Conservation (phyloP, 495 filamentous ascomycete species). For the Acidiella bohemica region DNA sequence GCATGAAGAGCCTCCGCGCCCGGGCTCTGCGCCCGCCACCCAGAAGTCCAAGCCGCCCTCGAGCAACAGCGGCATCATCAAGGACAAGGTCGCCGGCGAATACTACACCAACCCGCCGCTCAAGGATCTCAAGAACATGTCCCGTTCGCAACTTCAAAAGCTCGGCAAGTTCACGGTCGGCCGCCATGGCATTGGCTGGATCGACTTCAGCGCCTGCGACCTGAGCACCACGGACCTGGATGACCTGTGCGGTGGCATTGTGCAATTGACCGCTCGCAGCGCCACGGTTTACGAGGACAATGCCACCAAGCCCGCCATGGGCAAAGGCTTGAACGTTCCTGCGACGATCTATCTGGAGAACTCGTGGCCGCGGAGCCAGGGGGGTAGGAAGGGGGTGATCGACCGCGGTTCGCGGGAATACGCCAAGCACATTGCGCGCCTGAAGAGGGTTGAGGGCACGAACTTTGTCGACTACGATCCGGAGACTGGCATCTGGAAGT, state of each 20-base stretch:
- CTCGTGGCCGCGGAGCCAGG: constrained; percentile 69
- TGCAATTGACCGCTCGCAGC: constrained; percentile 56
- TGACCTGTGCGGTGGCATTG: constrained; percentile 55
- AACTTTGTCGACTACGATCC: constrained; percentile 65
- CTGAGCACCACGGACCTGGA: constrained; percentile 59
- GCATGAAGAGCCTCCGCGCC: constrained; percentile 43
- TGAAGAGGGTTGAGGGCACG: constrained; percentile 64
- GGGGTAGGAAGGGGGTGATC: constrained; percentile 40
- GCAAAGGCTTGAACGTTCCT: constrained; percentile 82
- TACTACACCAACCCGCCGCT: constrained; percentile 75
- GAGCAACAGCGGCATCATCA: neutral
- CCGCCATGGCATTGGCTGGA: constrained; percentile 61
- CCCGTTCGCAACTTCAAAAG: constrained; percentile 53
- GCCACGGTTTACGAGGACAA: constrained; percentile 75
- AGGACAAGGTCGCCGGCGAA: constrained; percentile 48
- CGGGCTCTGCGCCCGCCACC: constrained; percentile 21
- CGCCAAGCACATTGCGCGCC: constrained; percentile 67
- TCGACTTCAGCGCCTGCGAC: constrained; percentile 74
- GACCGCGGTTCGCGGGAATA: constrained; percentile 45
- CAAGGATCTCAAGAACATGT: constrained; percentile 61
- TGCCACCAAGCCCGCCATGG: constrained; percentile 60
- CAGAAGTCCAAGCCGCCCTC: constrained; percentile 1
- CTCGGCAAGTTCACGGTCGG: constrained; percentile 66
- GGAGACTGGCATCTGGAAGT: constrained; percentile 74
- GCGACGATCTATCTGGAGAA: constrained; percentile 73